A percentile compares a stretch with the other conserved stretches of the same genome.
These are phyloP conservation scores for Suhomyces panamericanus DNA, from an alignment of 1,139 yeast genomes.

Conservation along the genomic window DNA sequence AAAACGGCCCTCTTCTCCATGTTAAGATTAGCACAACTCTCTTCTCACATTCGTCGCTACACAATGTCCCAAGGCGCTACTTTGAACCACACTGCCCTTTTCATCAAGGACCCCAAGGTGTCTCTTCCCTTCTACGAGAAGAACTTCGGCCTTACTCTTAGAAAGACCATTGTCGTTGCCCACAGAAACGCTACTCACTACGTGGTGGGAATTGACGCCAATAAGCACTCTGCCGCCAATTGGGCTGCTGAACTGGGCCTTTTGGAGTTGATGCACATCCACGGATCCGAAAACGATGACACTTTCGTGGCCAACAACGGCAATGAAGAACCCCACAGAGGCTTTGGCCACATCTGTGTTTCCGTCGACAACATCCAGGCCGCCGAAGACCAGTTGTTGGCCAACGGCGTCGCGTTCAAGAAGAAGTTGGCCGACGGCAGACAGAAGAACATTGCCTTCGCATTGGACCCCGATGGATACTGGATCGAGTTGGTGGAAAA, in stretches of 20 bases:
- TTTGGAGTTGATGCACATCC: conserved; percentile 79
- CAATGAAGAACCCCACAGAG: conserved; percentile 78
- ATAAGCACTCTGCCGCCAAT: conserved; percentile 48
- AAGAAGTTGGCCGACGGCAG: conserved; percentile 87
- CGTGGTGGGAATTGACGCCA: conserved; percentile 41
- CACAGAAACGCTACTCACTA: conserved; percentile 57
- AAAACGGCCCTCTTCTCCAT: background rate
- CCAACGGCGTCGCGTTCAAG: conserved; percentile 69
- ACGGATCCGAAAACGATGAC: conserved; percentile 68
- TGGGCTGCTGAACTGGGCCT: conserved; percentile 73
- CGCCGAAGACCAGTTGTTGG: conserved; percentile 58
- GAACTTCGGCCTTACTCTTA: conserved; percentile 70
- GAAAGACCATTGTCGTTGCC: conserved; percentile 54
- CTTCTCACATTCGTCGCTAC: background rate
- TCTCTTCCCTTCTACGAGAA: conserved; percentile 73
- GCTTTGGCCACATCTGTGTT: conserved; percentile 92
- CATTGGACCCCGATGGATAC: conserved; percentile 92
- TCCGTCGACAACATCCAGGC: conserved; percentile 77
- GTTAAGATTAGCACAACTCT: background rate
- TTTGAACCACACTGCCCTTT: conserved; percentile 71
- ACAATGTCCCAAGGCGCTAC: conserved; percentile 8
- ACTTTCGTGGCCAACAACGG: conserved; percentile 70
- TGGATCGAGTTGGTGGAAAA: conserved; percentile 91
- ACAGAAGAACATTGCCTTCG: conserved; percentile 90
- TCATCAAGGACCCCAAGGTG: conserved; percentile 78